Percentiles rank a stretch among this genome's conserved stretches.
phyloP scores from a whole-genome alignment of 2,329 filamentous ascomycete genomes.

The Aureobasidium lini region DNA sequence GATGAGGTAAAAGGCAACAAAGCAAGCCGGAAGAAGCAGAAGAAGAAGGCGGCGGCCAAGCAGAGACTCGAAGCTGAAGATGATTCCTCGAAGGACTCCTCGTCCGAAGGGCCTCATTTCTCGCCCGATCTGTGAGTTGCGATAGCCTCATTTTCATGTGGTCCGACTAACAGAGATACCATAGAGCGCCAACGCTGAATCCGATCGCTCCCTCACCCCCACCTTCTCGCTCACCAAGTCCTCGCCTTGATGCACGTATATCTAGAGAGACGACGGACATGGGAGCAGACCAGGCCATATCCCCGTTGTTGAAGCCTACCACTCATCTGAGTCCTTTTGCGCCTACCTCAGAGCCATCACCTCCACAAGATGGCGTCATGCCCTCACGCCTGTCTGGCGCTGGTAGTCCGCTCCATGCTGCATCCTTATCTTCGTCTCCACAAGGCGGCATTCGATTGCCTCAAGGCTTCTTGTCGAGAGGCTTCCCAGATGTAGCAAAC shows the following conservation, averaged over 20 bases:
- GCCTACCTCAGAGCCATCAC: constrained; percentile 7
- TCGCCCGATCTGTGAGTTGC: constrained; percentile 15
- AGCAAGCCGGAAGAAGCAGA: constrained; percentile 15
- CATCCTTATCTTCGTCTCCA: constrained; percentile 11
- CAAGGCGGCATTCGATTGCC: constrained; percentile 13
- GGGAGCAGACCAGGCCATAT: neutral
- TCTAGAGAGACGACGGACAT: neutral
- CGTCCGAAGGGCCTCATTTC: constrained; percentile 14
- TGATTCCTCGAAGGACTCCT: constrained; percentile 12
- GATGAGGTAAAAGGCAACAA: constrained; percentile 14
- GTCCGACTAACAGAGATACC: neutral
- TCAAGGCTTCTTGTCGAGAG: constrained; percentile 1
- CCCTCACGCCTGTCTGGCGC: constrained; percentile 1
- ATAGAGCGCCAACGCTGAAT: constrained; percentile 10
- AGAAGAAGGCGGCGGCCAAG: constrained; percentile 16
- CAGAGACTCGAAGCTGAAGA: constrained; percentile 12
- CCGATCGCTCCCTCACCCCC: constrained; percentile 10
- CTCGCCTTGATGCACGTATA: neutral
- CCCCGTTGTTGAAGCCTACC: neutral
- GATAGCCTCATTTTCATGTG: neutral
- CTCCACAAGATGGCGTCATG: constrained; percentile 13
- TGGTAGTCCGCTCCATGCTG: neutral
- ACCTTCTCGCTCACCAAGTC: constrained; percentile 7
- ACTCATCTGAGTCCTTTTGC: neutral
- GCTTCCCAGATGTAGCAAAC: neutral